These are phyloP conservation scores for Diaporthe ampelina DNA, from an alignment of 2,329 filamentous ascomycete genomes.

Conservation along the genomic window DNA sequence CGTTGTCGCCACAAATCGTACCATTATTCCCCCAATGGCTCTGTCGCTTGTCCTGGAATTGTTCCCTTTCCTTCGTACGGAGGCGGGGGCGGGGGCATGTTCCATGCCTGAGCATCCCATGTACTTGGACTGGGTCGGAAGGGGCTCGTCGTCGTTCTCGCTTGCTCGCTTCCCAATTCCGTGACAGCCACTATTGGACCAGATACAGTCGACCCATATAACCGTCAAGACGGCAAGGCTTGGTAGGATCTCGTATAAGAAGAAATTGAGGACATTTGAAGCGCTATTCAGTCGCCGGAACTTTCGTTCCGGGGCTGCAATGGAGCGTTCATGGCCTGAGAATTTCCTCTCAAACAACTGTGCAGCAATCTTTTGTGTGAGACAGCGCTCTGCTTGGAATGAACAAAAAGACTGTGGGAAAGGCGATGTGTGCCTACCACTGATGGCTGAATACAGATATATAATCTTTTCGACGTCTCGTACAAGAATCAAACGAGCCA, in stretches of 20 bases:
- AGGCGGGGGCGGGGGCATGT: background rate
- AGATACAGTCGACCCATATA: background rate
- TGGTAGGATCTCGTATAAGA: background rate
- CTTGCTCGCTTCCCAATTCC: background rate
- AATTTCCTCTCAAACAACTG: too few relatives aligned
- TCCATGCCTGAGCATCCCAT: too few relatives aligned
- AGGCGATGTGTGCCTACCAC: background rate
- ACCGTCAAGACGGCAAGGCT: background rate
- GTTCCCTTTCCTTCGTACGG: background rate
- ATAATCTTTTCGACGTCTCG: background rate
- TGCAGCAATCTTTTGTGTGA: background rate
- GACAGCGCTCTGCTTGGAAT: background rate
- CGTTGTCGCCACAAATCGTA: background rate
- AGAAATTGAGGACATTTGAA: background rate
- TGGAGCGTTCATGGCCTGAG: background rate
- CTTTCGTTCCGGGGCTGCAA: background rate
- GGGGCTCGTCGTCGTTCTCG: background rate
- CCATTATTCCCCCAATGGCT: background rate
- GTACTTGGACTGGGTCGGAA: background rate
- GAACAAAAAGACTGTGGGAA: background rate
- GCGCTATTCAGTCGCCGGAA: background rate
- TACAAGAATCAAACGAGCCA: slow-evolving; percentile 7
- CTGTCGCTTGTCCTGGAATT: too few relatives aligned
- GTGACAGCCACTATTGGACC: background rate
- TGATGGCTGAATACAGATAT: background rate